Conservation (phyloP, 2,329 filamentous ascomycete genomes). For the Claviceps purpurea region DNA sequence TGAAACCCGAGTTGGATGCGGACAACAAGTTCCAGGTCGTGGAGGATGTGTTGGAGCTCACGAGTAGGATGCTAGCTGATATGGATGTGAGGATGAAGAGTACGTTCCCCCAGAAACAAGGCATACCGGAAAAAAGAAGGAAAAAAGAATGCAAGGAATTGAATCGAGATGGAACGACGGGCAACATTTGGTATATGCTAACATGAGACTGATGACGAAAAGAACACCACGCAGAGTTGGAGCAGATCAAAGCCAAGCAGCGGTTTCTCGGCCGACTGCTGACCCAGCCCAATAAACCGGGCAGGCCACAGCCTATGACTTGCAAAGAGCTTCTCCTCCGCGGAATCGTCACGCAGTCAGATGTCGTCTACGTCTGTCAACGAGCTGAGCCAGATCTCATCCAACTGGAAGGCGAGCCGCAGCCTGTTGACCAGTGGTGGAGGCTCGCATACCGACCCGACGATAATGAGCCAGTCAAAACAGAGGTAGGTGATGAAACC, state of each 20-base stretch:
- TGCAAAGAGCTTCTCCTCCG: conserved; percentile 36
- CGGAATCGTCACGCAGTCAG: conserved; percentile 33
- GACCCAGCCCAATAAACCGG: conserved; percentile 24
- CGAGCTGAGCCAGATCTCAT: conserved; percentile 27
- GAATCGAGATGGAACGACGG: too few species aligned
- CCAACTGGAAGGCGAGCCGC: conserved; percentile 23
- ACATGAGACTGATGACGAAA: not conserved
- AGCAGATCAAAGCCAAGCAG: conserved; percentile 21
- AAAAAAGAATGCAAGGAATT: not conserved
- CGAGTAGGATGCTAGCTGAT: conserved; percentile 21
- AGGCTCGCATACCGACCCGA: conserved; percentile 29
- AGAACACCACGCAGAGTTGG: conserved; percentile 18
- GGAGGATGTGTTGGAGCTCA: conserved; percentile 20
- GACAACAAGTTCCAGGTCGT: conserved; percentile 16
- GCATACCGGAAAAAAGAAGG: conserved; percentile 4
- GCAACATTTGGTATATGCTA: not conserved
- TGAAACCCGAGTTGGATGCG: conserved; percentile 20
- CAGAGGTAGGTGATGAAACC: conserved; percentile 29
- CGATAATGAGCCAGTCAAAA: conserved; percentile 28
- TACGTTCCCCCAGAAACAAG: conserved; percentile 13
- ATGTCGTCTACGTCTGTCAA: conserved; percentile 37
- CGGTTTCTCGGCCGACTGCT: conserved; percentile 26
- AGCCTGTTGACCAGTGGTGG: conserved; percentile 40
- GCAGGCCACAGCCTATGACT: conserved; percentile 22
- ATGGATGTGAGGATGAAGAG: conserved; percentile 21